A percentile compares a stretch with the other conserved stretches of the same genome.
These are phyloP conservation scores for Immersiella caudata DNA, from an alignment of 495 filamentous ascomycete species.

Conservation along the genomic window DNA sequence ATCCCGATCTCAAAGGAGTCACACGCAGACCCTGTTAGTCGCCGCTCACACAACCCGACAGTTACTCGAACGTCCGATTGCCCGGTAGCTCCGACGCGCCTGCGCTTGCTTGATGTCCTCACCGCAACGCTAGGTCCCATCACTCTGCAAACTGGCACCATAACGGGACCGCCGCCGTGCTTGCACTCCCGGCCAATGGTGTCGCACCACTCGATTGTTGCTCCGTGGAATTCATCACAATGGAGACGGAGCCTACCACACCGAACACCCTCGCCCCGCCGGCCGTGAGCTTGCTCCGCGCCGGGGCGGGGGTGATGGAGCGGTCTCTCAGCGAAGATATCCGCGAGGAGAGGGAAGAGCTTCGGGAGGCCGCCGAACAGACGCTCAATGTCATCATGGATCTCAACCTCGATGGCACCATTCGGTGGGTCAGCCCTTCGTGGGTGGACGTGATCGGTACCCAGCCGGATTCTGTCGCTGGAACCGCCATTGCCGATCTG, in stretches of 20 bases:
- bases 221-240: slow-evolving; percentile 35
- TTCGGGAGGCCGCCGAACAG: slow-evolving; percentile 94
- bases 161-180: slow-evolving; percentile 14
- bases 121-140: background rate
- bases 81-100: background rate
- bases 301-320: slow-evolving; percentile 53
- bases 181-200: slow-evolving; percentile 26
- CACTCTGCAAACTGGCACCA: slow-evolving; percentile 16
- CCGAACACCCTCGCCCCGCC: slow-evolving; percentile 48
- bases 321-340: slow-evolving; percentile 58
- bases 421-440: slow-evolving; percentile 96
- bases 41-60: slow-evolving; percentile 8
- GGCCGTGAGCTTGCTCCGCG: slow-evolving; percentile 52
- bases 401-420: slow-evolving; percentile 80
- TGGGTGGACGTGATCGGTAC: slow-evolving; percentile 94
- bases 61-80: slow-evolving; percentile 4
- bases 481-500: slow-evolving; percentile 77
- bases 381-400: slow-evolving; percentile 95
- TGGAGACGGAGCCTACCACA: slow-evolving; percentile 46
- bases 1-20: slow-evolving; percentile 22
- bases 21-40: background rate
- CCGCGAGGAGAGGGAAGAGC: slow-evolving; percentile 78
- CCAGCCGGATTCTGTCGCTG: slow-evolving; percentile 68
- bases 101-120: background rate
- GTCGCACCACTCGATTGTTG: slow-evolving; percentile 11